Evolutionary conservation across 1,284 basidiomycete genomes (phyloP), one percentile per base, ranked within the genome.

Genomic region (Tylopilus orsonianus): DNA sequence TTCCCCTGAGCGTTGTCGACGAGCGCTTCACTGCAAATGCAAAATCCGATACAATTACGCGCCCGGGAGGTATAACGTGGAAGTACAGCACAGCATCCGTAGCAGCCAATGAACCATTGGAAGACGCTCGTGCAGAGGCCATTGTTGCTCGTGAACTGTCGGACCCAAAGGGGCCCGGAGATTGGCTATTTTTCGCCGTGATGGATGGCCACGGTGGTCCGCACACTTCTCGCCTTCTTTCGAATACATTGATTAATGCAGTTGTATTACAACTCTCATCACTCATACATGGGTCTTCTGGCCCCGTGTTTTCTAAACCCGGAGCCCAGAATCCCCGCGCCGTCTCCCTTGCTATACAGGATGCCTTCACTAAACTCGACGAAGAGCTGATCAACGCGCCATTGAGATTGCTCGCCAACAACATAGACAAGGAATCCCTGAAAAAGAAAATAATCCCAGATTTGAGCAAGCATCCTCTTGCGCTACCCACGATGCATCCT

Each of bases 171-270:
- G 72, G 74, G 0, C 76, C 80, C 10, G 86, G 87, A 9, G 88
- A 91, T 62, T 78, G 88, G 55, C 73, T 91, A 41, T 88, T 96
- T 67, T 93, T 92, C 59, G 76, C 90, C 2, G 85, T 97, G 23
- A 87, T 95, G 81, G 97, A 99, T 63, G 97, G 97, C 2, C 97
- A 99, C 65, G 78, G 83, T 2, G 97, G 77, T 63, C 55, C 62
- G 23, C 80, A 92, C 48, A 99, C 97, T 1, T 93, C 91, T 5
- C 80, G 83, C 49, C 75, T 97, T 24, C 83, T 99, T 26, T 86
- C 89, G 2, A 85, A 87, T 45, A 80, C 89, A 33, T 81, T 99
- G 50, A 90, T 98, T 53, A 90, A 91, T 27, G 88, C 90, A 10
- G 85, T 97, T 41, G 83, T 86, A 0, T 74, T 93, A 41, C 87